Percentiles rank a stretch among this genome's conserved stretches.
These are phyloP conservation scores for Eucalyptus cloeziana DNA, from an alignment of 345 rosid genomes.

Conservation along the genomic window DNA sequence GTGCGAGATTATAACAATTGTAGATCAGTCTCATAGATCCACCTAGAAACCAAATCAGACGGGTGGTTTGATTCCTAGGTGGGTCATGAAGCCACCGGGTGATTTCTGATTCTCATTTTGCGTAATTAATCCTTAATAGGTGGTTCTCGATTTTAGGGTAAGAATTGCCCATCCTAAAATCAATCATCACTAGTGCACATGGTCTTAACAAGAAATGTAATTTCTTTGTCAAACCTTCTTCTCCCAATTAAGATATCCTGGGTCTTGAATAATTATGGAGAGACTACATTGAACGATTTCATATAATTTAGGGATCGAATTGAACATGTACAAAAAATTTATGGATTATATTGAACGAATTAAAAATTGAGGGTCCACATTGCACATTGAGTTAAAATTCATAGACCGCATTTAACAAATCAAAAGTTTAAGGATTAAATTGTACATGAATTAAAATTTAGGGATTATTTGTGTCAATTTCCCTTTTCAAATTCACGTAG, in stretches of 20 bases:
- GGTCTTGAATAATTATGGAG: too few relatives aligned
- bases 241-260: neutral
- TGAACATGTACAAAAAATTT: too few relatives aligned
- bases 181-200: too few relatives aligned
- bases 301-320: fast-evolving
- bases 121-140: fast-evolving
- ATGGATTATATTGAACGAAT: too few relatives aligned
- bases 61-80: fast-evolving
- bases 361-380: fast-evolving
- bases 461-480: too few relatives aligned
- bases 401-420: fast-evolving
- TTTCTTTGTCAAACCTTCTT: neutral
- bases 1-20: fast-evolving
- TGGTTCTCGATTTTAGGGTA: fast-evolving
- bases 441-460: fast-evolving
- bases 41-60: fast-evolving
- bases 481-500: fast-evolving
- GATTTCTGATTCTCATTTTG: fast-evolving
- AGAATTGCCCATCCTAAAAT: fast-evolving
- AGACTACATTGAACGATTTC: fast-evolving
- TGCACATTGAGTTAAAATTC: too few relatives aligned
- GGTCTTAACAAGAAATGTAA: neutral
- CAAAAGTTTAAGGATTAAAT: fast-evolving
- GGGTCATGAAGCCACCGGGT: fast-evolving
- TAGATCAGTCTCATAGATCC: fast-evolving